phyloP scores from a whole-genome alignment of 495 filamentous ascomycete species.

The Echria macrotheca region DNA sequence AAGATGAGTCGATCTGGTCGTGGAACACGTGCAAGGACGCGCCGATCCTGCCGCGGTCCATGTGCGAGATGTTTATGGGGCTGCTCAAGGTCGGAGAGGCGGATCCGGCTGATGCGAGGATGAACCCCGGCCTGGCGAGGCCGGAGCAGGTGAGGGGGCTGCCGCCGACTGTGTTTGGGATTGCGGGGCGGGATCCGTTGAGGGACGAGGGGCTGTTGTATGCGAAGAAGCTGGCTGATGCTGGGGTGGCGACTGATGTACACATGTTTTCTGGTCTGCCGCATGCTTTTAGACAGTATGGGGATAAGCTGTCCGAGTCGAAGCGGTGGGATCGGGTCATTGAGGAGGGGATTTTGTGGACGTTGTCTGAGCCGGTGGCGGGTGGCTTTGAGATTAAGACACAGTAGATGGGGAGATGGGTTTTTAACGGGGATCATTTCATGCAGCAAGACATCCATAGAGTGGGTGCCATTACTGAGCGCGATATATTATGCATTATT shows the following conservation, averaged over 20 bases:
- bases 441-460: too few species aligned
- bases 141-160: constrained; percentile 33
- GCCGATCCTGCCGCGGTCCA: constrained; percentile 30
- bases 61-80: constrained; percentile 28
- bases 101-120: constrained; percentile 19
- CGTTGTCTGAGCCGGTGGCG: constrained; percentile 26
- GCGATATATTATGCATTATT: too few species aligned
- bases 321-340: constrained; percentile 41
- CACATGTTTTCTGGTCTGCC: constrained; percentile 42
- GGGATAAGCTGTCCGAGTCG: constrained; percentile 27
- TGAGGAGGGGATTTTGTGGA: constrained; percentile 38
- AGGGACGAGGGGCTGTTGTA: constrained; percentile 44
- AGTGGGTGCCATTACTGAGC: too few species aligned
- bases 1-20: constrained; percentile 30
- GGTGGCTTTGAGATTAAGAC: constrained; percentile 32
- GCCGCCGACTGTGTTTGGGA: constrained; percentile 33
- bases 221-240: constrained; percentile 37
- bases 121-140: constrained; percentile 38
- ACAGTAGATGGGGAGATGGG: not conserved
- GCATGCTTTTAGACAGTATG: constrained; percentile 41
- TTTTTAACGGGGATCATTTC: too few species aligned
- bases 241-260: constrained; percentile 40
- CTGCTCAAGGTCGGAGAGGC: constrained; percentile 26
- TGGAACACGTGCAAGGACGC: constrained; percentile 35
- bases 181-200: constrained; percentile 28